Evolutionary conservation across 2,329 filamentous ascomycete genomes (phyloP).

Genomic region (Aspergillus hortae): DNA sequence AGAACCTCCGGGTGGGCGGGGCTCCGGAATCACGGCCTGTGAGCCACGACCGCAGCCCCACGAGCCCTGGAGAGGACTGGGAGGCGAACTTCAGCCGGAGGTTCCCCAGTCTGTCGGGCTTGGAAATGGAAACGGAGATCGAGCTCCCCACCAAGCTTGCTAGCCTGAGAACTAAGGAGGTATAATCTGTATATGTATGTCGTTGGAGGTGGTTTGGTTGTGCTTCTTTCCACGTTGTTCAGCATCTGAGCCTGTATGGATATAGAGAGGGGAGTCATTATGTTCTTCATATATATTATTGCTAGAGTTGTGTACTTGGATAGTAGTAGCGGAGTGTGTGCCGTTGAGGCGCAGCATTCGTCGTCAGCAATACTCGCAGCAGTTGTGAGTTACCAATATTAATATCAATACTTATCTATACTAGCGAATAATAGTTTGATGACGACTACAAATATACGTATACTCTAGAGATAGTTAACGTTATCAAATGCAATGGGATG

Average conservation of each 20-base stretch:
- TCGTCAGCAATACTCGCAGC: too few relatives aligned
- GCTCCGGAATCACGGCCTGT: slow-evolving; percentile 10
- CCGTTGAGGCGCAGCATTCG: too few relatives aligned
- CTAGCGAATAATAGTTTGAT: too few relatives aligned
- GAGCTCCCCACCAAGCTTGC: slow-evolving; percentile 34
- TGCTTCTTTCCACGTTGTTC: not conserved
- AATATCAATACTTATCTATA: too few relatives aligned
- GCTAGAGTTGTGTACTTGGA: too few relatives aligned
- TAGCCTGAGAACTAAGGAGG: slow-evolving; percentile 40
- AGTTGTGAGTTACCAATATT: too few relatives aligned
- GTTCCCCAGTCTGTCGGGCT: slow-evolving; percentile 77
- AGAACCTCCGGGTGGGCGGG: slow-evolving; percentile 52
- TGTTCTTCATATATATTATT: slow-evolving; percentile 1
- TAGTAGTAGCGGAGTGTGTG: too few relatives aligned
- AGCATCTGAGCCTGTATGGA: not conserved
- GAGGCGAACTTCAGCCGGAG: slow-evolving; percentile 74
- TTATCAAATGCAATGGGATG: too few relatives aligned
- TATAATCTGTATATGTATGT: slow-evolving; percentile 25
- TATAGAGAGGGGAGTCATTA: not conserved
- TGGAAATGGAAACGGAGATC: slow-evolving; percentile 77
- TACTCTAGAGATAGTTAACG: too few relatives aligned
- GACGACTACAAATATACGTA: too few relatives aligned
- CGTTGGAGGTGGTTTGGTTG: not conserved
- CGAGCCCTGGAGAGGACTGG: slow-evolving; percentile 54
- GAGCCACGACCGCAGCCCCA: slow-evolving; percentile 25